Evolutionary conservation across 371 early-diverging fungal species (phyloP), one percentile per base, ranked within the genome.

Genomic region (Haplosporangium sp.): DNA sequence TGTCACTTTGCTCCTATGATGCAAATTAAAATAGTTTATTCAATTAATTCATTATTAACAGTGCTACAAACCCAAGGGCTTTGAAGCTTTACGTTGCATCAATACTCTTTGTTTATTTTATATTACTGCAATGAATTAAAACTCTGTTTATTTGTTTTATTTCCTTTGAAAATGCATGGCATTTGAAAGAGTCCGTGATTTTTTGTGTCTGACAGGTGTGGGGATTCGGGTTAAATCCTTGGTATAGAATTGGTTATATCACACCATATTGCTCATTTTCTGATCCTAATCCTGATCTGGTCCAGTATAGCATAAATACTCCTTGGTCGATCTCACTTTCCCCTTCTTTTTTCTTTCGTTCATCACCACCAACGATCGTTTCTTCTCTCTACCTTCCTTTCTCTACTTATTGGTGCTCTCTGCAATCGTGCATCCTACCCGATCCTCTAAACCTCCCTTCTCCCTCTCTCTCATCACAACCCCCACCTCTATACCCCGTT

Each of bases 271-370:
- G 27, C 27, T 27, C 27, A 27, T 27, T 27, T 27, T 15, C 59
- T 59, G 17, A 15, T 59, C 59, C 59, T n/a, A 19, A 59, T 61
- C 34, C 44, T 38, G 42, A 61, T 42, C 61, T 13, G 45, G 13
- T 27, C 45, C 61, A 61, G 63, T 19, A 35, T 15, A 53, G n/a
- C 44, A 53, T 39, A 42, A 19, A 39, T 53, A 55, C 55, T 35
- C 55, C n/a, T 10, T 53, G 52, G 10, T 39, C 20, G 56, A 27
- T 9, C 13, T 37, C 42, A 34, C 39, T 48, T 35, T 63, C 52
- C 52, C 38, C 17, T 20, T n/a, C 15, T 55, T 35, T 64, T 9
- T 65, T 39, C 1, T 20, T 39, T 3, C 13, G 4, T 1, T 40
- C 15, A 15, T 35, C 42, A 34, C 5, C 58, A 58, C 17, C 58